Evolutionary conservation across 345 rosid species (phyloP), one percentile per base, ranked within the genome.

Genomic region (Ceriops zippeliana): DNA sequence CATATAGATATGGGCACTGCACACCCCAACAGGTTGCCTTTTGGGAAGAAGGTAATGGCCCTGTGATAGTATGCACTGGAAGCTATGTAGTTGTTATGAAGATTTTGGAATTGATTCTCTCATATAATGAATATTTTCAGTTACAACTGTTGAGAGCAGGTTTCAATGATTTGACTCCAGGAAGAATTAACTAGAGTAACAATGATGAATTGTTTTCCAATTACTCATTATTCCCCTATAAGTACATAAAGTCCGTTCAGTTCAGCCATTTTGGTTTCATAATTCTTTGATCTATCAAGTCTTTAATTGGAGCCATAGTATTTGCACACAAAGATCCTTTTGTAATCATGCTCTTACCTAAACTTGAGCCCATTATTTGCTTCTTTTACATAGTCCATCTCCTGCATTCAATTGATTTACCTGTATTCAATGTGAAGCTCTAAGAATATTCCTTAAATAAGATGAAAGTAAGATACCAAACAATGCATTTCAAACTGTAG

Each of bases 371-470:
- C 98, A 77, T 93, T 93, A 37, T 77, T 80, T 7, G 97, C 97
- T 85, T 93, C 98, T 70, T 83, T 90, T 73, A 73, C 73, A 79
- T 93, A 93, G 81, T 93, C 93, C 92, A 93, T 86, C 98, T 93
- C 98, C 98, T 93, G 97, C 97, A 93, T 90, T 89, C 90, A 93
- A 93, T 83, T 83, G 97, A 93, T 88, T 83, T 83, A 85, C 97
- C 96, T 90, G 97, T 90, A 87, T 87, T 93, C 98, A 90, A 89
- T 93, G 84, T 81, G 80, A 89, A 93, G 86, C 81, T 81, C 91
- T 89, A 93, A 90, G 97, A 82, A 80, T 80, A 85, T 82, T 85
- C 86, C 79, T 75, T 76, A 76, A 70, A 65, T 38, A 77, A 75
- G 78, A 30, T 56, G 63, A 65, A 61, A 58, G 17, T 70, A 61